Base-by-base conservation (phyloP, 176 grass and related monocot species). In the Aechmea fasciata region DNA sequence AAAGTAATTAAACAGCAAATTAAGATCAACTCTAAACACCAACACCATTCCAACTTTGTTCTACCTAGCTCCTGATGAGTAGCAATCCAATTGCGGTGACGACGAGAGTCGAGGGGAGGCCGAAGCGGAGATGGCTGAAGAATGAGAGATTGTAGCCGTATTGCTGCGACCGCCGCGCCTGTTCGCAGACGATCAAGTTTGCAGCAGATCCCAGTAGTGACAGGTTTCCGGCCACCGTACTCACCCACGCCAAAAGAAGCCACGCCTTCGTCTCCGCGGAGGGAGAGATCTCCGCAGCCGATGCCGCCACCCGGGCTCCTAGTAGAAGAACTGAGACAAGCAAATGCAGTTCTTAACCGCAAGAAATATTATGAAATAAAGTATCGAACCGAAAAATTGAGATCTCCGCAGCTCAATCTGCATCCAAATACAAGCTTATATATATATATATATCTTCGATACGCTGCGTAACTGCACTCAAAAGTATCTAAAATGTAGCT, bases 191-290 rank as follows among this genome's bases (percentile, higher is more conserved):
- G 47, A 96, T 96, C 8, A 92, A 67, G 77, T 97, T 97, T 1
- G 93, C 93, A 2, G 93, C 93, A 1, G 89, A 97, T 18, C 89
- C 89, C 2, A 97, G 82, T 0, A 97, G 89, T 1, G 93, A 97
- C 19, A 97, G 89, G 71, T 97, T 97, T 23, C 93, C 93, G 57
- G 93, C 93, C 28, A 92, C 93, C 64, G 93, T 97, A 67, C 93
- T 97, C 41, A 89, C 90, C 93, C 93, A 97, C 3, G 93, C 93
- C 59, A 97, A 77, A 78, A 92, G 70, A 11, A 97, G 84, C 93
- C 93, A 97, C 11, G 86, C 81, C 49, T 86, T 88, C 10, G 78
- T 90, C 69, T 92, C 83, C 0, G 84, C 73, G 0, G 68, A 64
- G 0, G 71, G 67, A 13, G 89, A 92, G 73, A 92, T 97, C 8